Percentiles rank a stretch among this genome's conserved stretches.
These are phyloP conservation scores for Auriculariales sp. DNA, from an alignment of 768 basidiomycete genomes.

Conservation along the genomic window DNA sequence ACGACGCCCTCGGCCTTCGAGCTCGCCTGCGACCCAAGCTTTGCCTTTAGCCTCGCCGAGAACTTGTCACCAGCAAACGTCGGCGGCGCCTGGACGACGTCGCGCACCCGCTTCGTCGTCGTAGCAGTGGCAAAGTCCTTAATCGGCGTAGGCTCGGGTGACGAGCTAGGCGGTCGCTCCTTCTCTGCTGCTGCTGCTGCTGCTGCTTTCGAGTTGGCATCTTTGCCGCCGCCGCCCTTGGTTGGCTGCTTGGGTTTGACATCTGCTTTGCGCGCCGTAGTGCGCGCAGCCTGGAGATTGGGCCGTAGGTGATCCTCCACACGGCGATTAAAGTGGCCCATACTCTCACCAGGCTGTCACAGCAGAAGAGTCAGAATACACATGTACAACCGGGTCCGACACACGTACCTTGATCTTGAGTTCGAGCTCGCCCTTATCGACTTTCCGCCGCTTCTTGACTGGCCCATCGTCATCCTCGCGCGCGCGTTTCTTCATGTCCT, in stretches of 20 bases:
- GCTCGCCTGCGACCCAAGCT: constrained; percentile 11
- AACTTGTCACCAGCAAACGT: constrained; percentile 19
- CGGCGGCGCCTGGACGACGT: constrained; percentile 56
- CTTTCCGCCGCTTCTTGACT: constrained; percentile 4
- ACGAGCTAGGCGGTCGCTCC: constrained; percentile 35
- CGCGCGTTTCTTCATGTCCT: constrained; percentile 25
- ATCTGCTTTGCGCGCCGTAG: background rate
- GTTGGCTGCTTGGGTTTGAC: background rate
- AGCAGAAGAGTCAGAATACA: constrained; percentile 14
- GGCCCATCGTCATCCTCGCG: background rate
- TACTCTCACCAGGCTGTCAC: constrained; percentile 55
- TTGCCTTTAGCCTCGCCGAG: constrained; percentile 8
- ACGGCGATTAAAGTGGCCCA: constrained; percentile 63
- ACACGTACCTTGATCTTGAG: constrained; percentile 2
- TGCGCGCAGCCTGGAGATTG: constrained; percentile 5
- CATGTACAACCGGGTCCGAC: no score
- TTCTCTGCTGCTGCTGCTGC: background rate
- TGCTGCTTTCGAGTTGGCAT: background rate
- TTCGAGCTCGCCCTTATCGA: background rate
- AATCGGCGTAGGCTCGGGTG: constrained; percentile 14
- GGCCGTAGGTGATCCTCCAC: constrained; percentile 56
- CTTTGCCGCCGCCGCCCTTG: constrained; percentile 36
- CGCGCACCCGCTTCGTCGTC: constrained; percentile 48
- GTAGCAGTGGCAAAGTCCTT: constrained; percentile 17
- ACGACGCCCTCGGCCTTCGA: constrained; percentile 31